Base-by-base conservation (phyloP, 768 basidiomycete genomes). In the Agaricus bisporus region DNA sequence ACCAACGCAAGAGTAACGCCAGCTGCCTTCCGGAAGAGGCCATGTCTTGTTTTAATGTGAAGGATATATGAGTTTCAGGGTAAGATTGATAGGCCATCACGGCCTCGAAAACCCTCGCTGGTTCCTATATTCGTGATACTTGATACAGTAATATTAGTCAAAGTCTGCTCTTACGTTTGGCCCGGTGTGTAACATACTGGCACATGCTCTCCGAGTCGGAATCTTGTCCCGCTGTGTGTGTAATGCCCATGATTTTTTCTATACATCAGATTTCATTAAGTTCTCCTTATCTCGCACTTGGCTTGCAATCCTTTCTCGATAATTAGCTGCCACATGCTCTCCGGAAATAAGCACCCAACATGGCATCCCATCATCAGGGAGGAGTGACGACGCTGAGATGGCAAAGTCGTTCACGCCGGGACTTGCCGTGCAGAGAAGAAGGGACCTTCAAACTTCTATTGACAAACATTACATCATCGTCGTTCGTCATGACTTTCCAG, bases 11-110 rank as follows among this genome's bases (percentile, higher is more conserved):
- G 47, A 68, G 66, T 48, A 56, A 68, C 35, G 70, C 69, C 3
- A 73, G 71, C 48, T 75, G 68, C 58, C 66, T 83, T 35, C 77
- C 81, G 0, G 74, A 79, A 18, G 67, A 72, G 11, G 60, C 71
- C 15, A 59, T 80, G 59, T 48, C 48, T n/a, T 57, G 57, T 36
- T 60, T 60, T 48, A 47, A 58, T 22, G 42, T 18, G 48, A n/a
- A 48, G 32, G 17, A 38, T 38, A n/a, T 25, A 46, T 52, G 51
- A 39, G 37, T 41, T 29, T 32, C 15, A 37, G 22, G 20, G 44
- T 14, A 14, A 26, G 14, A 11, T 29, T 45, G 20, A 25, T 52
- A 44, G 42, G 35, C 11, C 42, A 22, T 39, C 28, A 42, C 8
- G n/a, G 25, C 3, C 36, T 47, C 25, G 12, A 38, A 32, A 54